Evolutionary conservation across 2,329 filamentous ascomycete species (phyloP).

Genomic region (Pestalotiopsis sp.): DNA sequence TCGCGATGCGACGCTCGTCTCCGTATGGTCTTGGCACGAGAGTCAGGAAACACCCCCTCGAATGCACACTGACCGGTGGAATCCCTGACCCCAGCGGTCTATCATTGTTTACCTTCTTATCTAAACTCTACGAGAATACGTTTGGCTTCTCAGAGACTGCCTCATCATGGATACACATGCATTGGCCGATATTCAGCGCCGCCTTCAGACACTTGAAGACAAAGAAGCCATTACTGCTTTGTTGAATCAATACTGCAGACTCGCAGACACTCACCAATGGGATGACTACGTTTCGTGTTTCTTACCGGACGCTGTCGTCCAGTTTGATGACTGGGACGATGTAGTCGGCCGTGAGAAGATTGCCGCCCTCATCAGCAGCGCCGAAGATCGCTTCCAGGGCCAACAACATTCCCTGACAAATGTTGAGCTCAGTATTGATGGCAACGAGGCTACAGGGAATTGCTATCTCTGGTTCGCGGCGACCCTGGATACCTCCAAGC

Average conservation of each 20-base stretch:
- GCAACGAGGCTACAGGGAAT: background rate
- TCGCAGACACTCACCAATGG: constrained; percentile 6
- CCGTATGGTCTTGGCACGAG: too few species aligned
- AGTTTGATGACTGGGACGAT: constrained; percentile 6
- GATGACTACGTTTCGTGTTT: constrained; percentile 1
- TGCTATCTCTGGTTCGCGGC: constrained; percentile 13
- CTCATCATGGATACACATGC: background rate
- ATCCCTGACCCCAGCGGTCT: background rate
- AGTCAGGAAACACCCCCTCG: too few species aligned
- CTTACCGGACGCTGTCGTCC: constrained; percentile 1
- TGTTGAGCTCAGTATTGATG: constrained; percentile 7
- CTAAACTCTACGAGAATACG: background rate
- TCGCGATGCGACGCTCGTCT: too few species aligned
- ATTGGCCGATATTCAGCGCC: constrained; percentile 1
- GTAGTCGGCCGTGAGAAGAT: constrained; percentile 9
- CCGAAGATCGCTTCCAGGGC: constrained; percentile 10
- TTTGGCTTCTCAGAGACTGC: background rate
- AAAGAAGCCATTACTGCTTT: constrained; percentile 7
- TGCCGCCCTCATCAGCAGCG: constrained; percentile 1
- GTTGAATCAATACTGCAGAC: constrained; percentile 7
- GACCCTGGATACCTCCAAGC: constrained; percentile 9
- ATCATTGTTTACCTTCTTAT: background rate
- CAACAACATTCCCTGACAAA: constrained; percentile 7
- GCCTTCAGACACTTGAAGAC: constrained; percentile 9
- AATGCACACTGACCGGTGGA: too few species aligned